Evolutionary conservation across 495 filamentous ascomycete species (phyloP), one percentile per base, ranked within the genome.

Genomic region (Trichocladium antarcticum): DNA sequence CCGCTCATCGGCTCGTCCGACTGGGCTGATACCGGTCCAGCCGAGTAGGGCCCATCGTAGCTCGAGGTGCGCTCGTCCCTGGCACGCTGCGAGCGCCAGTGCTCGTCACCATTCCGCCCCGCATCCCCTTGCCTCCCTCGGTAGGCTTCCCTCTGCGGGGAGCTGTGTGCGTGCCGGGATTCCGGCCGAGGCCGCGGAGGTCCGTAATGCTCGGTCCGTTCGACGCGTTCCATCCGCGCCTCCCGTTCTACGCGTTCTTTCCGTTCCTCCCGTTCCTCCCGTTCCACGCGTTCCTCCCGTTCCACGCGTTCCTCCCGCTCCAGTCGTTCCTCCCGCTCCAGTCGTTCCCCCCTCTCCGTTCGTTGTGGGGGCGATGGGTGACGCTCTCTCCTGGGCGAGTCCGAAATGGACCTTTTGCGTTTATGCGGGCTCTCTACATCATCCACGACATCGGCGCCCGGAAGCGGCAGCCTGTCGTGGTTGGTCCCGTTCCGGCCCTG

Each of bases 401-500:
- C 57, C 28, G 74, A 74, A 11, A 61, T 55, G 37, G 74, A 74
- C 36, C 75, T 67, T 58, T 77, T 79, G 50, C 75, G 72, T 57
- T 79, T 79, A 53, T 76, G 70, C 16, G 67, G 61, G 5, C 50
- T 48, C 43, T 76, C 74, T 14, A 39, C 49, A 15, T 71, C 68
- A 5, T 65, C 41, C 53, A 71, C 68, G 35, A 48, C n/a, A 15
- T 62, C 38, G 12, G 68, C 53, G n/a, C 42, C 51, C 27, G 62
- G 62, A 53, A 64, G 66, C 27, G 62, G 65, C 12, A 61, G 48
- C 41, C 67, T 61, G 15, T 73, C 68, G 48, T 65, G 57, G 29
- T 54, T 63, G 1, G 66, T 45, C 27, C 47, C 54, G 34, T 58
- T 51, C 60, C 65, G 66, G 42, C 51, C 51, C 22, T 68, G 66